Conservation (phyloP, 177 flowering plant genomes). For the Vitis hybrid region DNA sequence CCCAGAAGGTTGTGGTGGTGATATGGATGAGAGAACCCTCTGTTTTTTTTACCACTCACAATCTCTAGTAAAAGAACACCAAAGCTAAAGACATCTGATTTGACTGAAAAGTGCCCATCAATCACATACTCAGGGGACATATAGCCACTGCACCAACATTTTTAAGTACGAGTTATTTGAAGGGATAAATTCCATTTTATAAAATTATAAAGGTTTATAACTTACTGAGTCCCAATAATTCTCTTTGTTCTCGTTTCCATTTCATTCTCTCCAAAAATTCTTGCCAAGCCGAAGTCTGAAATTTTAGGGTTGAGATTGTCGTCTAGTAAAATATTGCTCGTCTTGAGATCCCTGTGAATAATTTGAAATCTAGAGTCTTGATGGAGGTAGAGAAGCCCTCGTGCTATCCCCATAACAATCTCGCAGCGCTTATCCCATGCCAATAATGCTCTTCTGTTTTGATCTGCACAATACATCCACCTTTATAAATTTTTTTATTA, state of each 20-base stretch:
- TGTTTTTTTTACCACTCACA: no score
- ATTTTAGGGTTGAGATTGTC: slow-evolving; percentile 40
- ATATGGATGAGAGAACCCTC: no score
- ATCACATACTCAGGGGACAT: no score
- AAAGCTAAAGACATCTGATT: no score
- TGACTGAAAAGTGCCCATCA: no score
- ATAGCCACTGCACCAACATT: no score
- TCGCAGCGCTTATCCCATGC: slow-evolving; percentile 32
- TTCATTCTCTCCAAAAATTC: slow-evolving; percentile 22
- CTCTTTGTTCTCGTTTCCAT: slow-evolving; percentile 32
- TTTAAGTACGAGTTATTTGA: background rate
- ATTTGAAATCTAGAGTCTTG: slow-evolving; percentile 47
- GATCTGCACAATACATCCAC: slow-evolving; percentile 2
- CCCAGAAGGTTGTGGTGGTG: no score
- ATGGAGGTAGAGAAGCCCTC: slow-evolving; percentile 59
- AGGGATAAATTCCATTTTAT: background rate
- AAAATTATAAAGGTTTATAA: background rate
- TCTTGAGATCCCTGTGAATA: slow-evolving; percentile 51
- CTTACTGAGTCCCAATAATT: slow-evolving; percentile 57
- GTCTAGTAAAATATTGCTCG: slow-evolving; percentile 52
- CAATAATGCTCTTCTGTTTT: slow-evolving; percentile 14
- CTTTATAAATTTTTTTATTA: no score
- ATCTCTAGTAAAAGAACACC: no score
- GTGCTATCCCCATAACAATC: slow-evolving; percentile 46
- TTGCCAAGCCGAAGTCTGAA: slow-evolving; percentile 12